Percentiles rank a stretch among this genome's conserved stretches.
Evolutionary conservation across 345 rosid species (phyloP).

Genomic region (Camelina sativa): DNA sequence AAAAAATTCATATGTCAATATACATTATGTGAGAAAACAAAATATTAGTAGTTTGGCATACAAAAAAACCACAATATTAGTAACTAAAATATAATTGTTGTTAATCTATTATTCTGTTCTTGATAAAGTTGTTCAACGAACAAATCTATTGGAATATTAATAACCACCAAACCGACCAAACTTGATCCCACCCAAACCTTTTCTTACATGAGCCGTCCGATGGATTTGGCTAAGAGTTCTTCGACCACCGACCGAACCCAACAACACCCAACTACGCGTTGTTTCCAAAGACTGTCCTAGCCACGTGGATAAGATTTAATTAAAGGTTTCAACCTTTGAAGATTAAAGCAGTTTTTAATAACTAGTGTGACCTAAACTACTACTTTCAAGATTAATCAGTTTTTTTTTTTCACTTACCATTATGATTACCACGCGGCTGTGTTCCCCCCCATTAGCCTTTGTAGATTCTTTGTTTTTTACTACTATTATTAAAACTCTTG

Average conservation of each 20-base stretch:
- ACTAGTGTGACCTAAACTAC: too few relatives aligned
- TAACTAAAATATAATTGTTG: too few relatives aligned
- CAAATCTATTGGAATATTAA: background rate
- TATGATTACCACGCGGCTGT: conserved; percentile 1
- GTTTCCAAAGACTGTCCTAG: background rate
- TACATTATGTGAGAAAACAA: too few relatives aligned
- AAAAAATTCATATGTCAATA: too few relatives aligned
- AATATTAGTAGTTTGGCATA: too few relatives aligned
- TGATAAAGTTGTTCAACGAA: conserved; percentile 3
- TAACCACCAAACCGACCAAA: conserved; percentile 3
- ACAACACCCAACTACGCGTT: conserved; percentile 11
- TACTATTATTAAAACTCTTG: background rate
- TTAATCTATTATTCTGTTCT: too few relatives aligned
- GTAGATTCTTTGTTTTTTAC: background rate
- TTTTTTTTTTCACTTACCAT: background rate
- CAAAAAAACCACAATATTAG: too few relatives aligned
- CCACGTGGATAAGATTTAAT: background rate
- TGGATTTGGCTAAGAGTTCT: background rate
- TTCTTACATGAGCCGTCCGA: background rate
- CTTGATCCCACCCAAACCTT: background rate
- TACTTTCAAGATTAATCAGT: background rate
- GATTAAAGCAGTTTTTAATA: too few relatives aligned
- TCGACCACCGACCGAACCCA: background rate
- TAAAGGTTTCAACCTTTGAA: background rate
- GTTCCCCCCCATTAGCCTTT: background rate